These are phyloP conservation scores for Bigelowiella natans DNA, from an alignment of 78 protist genomes.

Conservation along the genomic window DNA sequence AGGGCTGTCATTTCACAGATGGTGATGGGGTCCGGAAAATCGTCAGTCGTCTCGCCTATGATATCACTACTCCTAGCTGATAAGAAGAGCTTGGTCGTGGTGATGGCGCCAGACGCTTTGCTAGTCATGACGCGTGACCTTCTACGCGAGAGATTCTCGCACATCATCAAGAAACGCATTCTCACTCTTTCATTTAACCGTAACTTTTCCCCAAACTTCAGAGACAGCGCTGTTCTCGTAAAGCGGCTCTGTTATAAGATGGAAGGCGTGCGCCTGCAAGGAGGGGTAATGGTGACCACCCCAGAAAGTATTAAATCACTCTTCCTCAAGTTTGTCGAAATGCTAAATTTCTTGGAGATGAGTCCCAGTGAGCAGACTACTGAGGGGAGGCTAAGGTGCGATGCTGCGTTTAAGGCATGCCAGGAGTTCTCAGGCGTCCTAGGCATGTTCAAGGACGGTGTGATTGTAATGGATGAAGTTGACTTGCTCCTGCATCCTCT, in stretches of 20 bases:
- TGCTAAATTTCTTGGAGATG: no score
- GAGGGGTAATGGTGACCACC: constrained; percentile 35
- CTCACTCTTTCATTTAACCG: constrained; percentile 39
- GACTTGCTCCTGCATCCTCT: constrained; percentile 67
- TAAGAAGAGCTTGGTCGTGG: constrained; percentile 11
- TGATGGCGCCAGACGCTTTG: constrained; percentile 42
- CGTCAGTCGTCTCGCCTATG: constrained; percentile 55
- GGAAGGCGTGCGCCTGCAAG: background rate
- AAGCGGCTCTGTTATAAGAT: background rate
- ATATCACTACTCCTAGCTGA: constrained; percentile 52
- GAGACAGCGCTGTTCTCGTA: background rate
- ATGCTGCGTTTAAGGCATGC: no score
- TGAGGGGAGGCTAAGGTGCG: no score
- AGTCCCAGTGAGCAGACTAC: no score
- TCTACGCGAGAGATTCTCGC: constrained; percentile 33
- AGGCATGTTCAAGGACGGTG: no score
- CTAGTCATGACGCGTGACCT: constrained; percentile 30
- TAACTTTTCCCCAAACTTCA: no score
- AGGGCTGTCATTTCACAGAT: constrained; percentile 37
- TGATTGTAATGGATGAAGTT: constrained; percentile 49
- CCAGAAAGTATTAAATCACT: constrained; percentile 41
- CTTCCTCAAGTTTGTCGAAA: constrained; percentile 45
- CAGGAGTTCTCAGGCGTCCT: no score
- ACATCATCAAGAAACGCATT: constrained; percentile 46
- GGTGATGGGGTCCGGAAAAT: constrained; percentile 67